A percentile compares a stretch with the other conserved stretches of the same genome.
Evolutionary conservation across 2,329 filamentous ascomycete genomes (phyloP).

Genomic region (Colletotrichum orchidophilum): DNA sequence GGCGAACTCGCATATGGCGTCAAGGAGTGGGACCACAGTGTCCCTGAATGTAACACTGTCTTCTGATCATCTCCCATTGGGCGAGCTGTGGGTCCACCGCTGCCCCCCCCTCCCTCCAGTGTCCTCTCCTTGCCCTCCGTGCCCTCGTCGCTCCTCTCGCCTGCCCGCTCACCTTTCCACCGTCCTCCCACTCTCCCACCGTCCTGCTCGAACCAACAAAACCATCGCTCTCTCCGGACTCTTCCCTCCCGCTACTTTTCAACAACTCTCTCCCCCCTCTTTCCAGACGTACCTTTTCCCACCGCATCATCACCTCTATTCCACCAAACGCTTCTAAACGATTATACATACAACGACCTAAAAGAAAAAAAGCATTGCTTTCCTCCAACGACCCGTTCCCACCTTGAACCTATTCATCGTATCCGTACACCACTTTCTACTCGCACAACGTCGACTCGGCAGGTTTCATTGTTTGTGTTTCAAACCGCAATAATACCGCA

Average conservation of each 20-base stretch:
- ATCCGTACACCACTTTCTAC: not conserved
- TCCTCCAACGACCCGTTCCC: not conserved
- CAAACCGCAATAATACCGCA: constrained; percentile 33
- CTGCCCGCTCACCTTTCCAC: constrained; percentile 21
- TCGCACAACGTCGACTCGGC: constrained; percentile 32
- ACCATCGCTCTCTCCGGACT: constrained; percentile 33
- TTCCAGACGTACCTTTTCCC: constrained; percentile 17
- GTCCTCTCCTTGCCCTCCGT: constrained; percentile 30
- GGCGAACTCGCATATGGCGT: constrained; percentile 35
- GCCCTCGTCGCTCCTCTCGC: constrained; percentile 31
- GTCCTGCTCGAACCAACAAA: constrained; percentile 34
- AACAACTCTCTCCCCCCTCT: constrained; percentile 28
- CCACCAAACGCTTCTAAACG: not conserved
- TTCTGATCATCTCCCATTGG: constrained; percentile 29
- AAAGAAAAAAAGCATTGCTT: constrained; percentile 10
- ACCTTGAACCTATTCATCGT: not conserved
- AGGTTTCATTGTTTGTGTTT: constrained; percentile 33
- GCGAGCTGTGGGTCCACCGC: constrained; percentile 13
- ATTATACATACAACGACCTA: not conserved
- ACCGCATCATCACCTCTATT: constrained; percentile 4
- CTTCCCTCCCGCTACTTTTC: constrained; percentile 30
- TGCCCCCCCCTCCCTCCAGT: constrained; percentile 11
- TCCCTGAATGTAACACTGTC: constrained; percentile 6
- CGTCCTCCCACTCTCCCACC: constrained; percentile 24
- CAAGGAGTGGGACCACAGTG: constrained; percentile 32